Evolutionary conservation across 2,329 filamentous ascomycete genomes (phyloP), one percentile per base, ranked within the genome.

Genomic region (Fusarium annulatum): DNA sequence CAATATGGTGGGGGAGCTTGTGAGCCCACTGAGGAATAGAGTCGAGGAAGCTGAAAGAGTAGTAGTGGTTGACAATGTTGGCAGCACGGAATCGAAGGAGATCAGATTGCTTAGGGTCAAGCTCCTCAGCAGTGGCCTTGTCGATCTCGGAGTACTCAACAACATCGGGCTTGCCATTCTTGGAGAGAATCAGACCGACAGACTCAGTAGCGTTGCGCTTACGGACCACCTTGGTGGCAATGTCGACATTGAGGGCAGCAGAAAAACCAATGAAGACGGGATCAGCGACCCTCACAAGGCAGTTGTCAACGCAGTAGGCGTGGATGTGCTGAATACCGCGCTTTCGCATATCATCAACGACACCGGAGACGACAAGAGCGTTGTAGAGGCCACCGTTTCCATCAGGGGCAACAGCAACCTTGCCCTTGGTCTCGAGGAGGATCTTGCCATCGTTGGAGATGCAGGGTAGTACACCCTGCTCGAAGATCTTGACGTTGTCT

Each of bases 41-140:
- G 83, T 97, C 93, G 55, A 99, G 89, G 89, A 98, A 98, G 76
- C 89, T 86, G 87, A 95, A 96, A 52, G 94, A 97, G 87, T 99
- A 99, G 90, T 98, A 99, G 88, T 99, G 96, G 88, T 99, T 99
- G 85, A 99, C 96, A 78, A 99, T 99, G 87, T 99, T 99, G 80
- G 96, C 96, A 65, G 96, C 96, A 71, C 96, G 93, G 91, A 97
- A 98, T 85, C 96, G 97, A 81, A 99, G 91, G 61, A 98, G 87
- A 65, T 90, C 91, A 7, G 90, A 87, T 79, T 97, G 91, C 83
- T 93, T 93, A 61, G 92, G 84, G 81, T 99, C 96, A 81, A 92
- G 90, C 75, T 95, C 96, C 84, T 97, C 94, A 65, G 96, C 93
- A n/a, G 94, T 96, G 72, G 90, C 92, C 75, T 90, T 85, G 86